A percentile compares a stretch with the other conserved stretches of the same genome.
These are phyloP conservation scores for Epichloe coenophiala DNA, from an alignment of 2,329 filamentous ascomycete species.

Conservation along the genomic window DNA sequence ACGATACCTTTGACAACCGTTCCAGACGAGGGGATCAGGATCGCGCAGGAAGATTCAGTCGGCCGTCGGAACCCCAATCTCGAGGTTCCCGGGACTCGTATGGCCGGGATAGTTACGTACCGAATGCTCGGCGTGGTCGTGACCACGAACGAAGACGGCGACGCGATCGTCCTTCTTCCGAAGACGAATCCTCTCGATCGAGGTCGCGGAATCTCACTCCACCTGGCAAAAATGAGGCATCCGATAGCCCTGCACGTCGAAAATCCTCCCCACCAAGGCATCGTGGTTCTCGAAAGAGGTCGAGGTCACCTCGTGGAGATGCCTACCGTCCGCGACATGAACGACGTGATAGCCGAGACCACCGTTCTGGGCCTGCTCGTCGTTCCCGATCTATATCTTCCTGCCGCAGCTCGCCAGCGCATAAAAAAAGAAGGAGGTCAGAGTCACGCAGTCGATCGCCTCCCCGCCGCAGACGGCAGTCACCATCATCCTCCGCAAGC, in stretches of 20 bases:
- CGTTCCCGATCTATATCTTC: conserved; percentile 24
- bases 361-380: conserved; percentile 10
- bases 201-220: conserved; percentile 21
- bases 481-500: conserved; percentile 27
- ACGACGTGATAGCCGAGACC: conserved; percentile 11
- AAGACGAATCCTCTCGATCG: conserved; percentile 16
- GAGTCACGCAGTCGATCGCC: conserved; percentile 34
- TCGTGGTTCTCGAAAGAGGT: conserved; percentile 24
- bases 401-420: conserved; percentile 26
- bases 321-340: conserved; percentile 14
- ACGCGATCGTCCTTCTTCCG: conserved; percentile 22
- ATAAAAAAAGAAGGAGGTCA: conserved; percentile 36
- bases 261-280: conserved; percentile 19
- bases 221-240: conserved; percentile 19
- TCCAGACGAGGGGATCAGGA: conserved; percentile 28
- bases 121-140: conserved; percentile 30
- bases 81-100: conserved; percentile 30
- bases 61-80: conserved; percentile 32
- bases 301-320: conserved; percentile 22
- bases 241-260: conserved; percentile 20
- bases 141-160: conserved; percentile 19
- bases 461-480: conserved; percentile 23
- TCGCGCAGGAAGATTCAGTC: conserved; percentile 31
- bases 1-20: conserved; percentile 32
- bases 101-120: conserved; percentile 40